A percentile compares a stretch with the other conserved stretches of the same genome.
These are phyloP conservation scores for Colletotrichum sp. DNA, from an alignment of 2,329 filamentous ascomycete species.

Conservation along the genomic window DNA sequence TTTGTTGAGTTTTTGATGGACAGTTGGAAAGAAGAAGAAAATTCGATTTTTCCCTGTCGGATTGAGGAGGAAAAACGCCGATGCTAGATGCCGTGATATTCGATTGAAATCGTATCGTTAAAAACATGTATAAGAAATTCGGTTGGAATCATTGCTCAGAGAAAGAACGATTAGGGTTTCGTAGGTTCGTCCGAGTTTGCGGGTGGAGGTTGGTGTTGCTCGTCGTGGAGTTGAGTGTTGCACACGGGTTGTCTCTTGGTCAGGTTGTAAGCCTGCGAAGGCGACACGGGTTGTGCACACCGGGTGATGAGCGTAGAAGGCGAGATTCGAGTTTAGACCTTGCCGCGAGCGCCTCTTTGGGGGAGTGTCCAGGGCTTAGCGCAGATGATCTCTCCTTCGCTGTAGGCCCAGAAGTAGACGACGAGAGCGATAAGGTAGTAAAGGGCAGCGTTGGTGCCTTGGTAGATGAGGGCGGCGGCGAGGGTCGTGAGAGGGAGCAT, in stretches of 20 bases:
- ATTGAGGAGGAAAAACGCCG: slow-evolving; percentile 15
- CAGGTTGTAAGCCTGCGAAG: not conserved
- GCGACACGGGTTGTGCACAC: not conserved
- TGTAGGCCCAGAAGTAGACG: slow-evolving; percentile 97
- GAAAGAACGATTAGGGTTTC: slow-evolving; percentile 11
- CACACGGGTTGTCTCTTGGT: not conserved
- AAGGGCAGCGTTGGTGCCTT: slow-evolving; percentile 87
- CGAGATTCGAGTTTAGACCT: not conserved
- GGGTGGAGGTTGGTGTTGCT: not conserved
- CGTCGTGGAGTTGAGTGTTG: not conserved
- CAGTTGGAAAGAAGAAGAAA: not conserved
- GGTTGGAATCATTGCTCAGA: slow-evolving; percentile 7
- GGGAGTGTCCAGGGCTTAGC: slow-evolving; percentile 74
- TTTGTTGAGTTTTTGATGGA: not conserved
- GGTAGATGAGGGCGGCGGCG: slow-evolving; percentile 80
- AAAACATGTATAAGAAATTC: slow-evolving; percentile 13
- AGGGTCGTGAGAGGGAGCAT: slow-evolving; percentile 81
- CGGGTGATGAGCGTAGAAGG: not conserved
- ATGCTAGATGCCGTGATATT: slow-evolving; percentile 23
- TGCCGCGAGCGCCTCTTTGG: slow-evolving; percentile 47
- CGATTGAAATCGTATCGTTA: slow-evolving; percentile 7
- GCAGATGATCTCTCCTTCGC: slow-evolving; percentile 87
- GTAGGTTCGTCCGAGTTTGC: slow-evolving; percentile 5
- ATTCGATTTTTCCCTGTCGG: not conserved
- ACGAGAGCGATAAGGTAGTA: slow-evolving; percentile 88